Conservation (phyloP, 345 rosid genomes). For the Kernera saxatilis region DNA sequence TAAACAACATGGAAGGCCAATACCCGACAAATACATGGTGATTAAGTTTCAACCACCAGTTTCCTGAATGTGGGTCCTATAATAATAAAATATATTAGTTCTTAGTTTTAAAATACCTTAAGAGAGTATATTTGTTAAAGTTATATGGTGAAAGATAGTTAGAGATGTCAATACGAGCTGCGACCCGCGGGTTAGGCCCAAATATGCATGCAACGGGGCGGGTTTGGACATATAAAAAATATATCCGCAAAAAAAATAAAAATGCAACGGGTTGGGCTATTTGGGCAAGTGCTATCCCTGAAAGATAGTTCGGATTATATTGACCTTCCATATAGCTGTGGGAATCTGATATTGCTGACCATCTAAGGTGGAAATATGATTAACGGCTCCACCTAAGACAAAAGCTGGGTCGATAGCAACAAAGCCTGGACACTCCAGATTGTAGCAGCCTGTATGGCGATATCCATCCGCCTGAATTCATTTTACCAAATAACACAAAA, state of each 20-base stretch:
- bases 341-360: neutral
- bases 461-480: neutral
- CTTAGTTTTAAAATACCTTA: neutral
- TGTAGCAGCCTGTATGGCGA: neutral
- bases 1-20: slow-evolving; percentile 38
- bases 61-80: slow-evolving; percentile 32
- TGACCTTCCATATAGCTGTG: neutral
- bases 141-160: neutral
- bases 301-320: neutral
- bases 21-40: slow-evolving; percentile 23
- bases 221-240: too few relatives aligned
- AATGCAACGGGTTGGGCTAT: too few relatives aligned
- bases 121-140: neutral
- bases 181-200: too few relatives aligned
- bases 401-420: neutral
- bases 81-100: neutral
- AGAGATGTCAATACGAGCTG: too few relatives aligned
- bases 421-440: neutral
- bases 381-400: neutral
- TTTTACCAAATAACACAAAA: neutral
- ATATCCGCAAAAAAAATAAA: too few relatives aligned
- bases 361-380: neutral
- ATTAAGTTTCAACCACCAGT: slow-evolving; percentile 40
- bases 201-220: too few relatives aligned
- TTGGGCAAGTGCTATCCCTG: too few relatives aligned